phyloP scores from a whole-genome alignment of 2,329 filamentous ascomycete species.

The Aspergillus quadrilineatus region DNA sequence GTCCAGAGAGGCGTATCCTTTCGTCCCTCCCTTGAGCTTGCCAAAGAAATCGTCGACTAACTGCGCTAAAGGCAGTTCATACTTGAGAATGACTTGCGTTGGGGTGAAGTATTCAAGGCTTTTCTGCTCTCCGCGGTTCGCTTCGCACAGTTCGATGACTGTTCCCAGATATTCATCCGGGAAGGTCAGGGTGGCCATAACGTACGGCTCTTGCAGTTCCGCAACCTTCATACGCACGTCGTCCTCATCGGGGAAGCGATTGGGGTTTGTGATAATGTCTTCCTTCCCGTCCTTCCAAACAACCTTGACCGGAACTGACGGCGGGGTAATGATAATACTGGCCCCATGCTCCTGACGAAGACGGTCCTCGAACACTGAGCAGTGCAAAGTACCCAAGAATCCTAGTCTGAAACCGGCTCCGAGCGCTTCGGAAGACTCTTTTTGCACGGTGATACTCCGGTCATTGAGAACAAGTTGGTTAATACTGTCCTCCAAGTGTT shows the following conservation, averaged over 20 bases:
- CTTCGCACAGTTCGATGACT: constrained; percentile 92
- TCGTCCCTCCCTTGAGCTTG: constrained; percentile 88
- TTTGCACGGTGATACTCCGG: constrained; percentile 87
- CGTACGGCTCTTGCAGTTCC: constrained; percentile 71
- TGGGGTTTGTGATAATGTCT: constrained; percentile 78
- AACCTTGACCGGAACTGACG: constrained; percentile 88
- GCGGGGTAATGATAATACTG: constrained; percentile 94
- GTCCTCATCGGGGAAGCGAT: constrained; percentile 78
- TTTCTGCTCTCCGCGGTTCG: constrained; percentile 81
- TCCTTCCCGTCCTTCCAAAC: constrained; percentile 75
- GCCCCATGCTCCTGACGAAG: constrained; percentile 90
- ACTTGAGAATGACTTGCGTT: constrained; percentile 91
- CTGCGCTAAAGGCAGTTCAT: constrained; percentile 81
- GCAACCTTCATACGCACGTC: constrained; percentile 54
- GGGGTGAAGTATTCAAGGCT: constrained; percentile 88
- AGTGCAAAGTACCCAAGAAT: constrained; percentile 94
- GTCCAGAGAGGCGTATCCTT: constrained; percentile 92
- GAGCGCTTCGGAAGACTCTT: constrained; percentile 90
- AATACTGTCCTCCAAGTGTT: constrained; percentile 88
- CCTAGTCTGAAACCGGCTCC: constrained; percentile 92
- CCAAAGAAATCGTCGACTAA: constrained; percentile 97
- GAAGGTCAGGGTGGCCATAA: constrained; percentile 80
- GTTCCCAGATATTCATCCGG: constrained; percentile 92
- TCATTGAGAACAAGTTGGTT: constrained; percentile 92
- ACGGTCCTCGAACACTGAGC: constrained; percentile 97